A percentile compares a stretch with the other conserved stretches of the same genome.
These are phyloP conservation scores for Alternaria sp. DNA, from an alignment of 2,329 filamentous ascomycete species.

Conservation along the genomic window DNA sequence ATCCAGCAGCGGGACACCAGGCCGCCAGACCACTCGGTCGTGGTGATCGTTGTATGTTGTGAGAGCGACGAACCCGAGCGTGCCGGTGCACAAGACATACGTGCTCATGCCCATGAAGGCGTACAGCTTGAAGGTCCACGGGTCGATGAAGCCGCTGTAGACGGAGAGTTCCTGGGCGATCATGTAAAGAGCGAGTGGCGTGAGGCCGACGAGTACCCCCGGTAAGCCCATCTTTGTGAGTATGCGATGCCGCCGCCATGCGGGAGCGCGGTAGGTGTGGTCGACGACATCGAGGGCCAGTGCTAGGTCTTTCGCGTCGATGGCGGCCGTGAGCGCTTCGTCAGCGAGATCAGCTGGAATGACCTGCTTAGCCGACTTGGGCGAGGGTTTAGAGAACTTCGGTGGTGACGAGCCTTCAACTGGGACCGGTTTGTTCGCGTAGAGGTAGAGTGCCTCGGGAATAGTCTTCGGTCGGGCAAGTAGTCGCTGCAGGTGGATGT, in stretches of 20 bases:
- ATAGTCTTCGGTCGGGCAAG: slow-evolving; percentile 77
- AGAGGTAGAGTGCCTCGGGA: slow-evolving; percentile 80
- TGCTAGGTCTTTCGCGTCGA: slow-evolving; percentile 77
- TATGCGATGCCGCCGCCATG: slow-evolving; percentile 72
- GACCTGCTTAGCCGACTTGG: slow-evolving; percentile 72
- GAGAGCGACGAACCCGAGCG: slow-evolving; percentile 81
- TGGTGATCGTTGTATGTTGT: slow-evolving; percentile 94
- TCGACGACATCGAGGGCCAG: slow-evolving; percentile 79
- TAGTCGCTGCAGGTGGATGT: slow-evolving; percentile 76
- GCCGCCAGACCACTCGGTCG: slow-evolving; percentile 88
- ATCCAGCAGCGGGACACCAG: slow-evolving; percentile 78
- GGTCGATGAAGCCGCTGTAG: slow-evolving; percentile 78
- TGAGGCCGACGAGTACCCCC: slow-evolving; percentile 59
- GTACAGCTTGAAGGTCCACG: slow-evolving; percentile 74
- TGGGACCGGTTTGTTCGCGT: slow-evolving; percentile 81
- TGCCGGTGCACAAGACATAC: slow-evolving; percentile 81
- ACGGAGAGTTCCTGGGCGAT: slow-evolving; percentile 70
- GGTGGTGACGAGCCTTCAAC: slow-evolving; percentile 61
- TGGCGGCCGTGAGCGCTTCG: slow-evolving; percentile 77
- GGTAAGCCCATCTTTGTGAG: slow-evolving; percentile 69
- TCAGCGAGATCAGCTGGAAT: slow-evolving; percentile 74
- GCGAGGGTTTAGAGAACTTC: slow-evolving; percentile 59
- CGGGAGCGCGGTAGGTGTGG: slow-evolving; percentile 68
- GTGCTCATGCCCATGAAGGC: slow-evolving; percentile 81
- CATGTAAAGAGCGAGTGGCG: slow-evolving; percentile 73